A percentile compares a stretch with the other conserved stretches of the same genome.
Evolutionary conservation across 2,329 filamentous ascomycete genomes (phyloP).

Genomic region (Fusarium illudens): DNA sequence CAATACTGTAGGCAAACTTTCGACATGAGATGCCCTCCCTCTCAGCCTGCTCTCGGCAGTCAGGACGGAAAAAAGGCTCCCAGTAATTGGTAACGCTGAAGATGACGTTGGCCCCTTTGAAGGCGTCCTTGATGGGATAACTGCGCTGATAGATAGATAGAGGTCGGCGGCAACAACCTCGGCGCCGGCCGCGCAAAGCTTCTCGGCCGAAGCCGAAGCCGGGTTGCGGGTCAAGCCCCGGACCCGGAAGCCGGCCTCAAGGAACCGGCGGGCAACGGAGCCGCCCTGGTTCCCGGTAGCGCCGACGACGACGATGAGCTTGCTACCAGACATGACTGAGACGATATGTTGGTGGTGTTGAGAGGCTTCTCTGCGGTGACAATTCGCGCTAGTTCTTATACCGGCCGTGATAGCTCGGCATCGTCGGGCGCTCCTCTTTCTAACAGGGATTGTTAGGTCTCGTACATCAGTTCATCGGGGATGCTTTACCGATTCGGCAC

Average conservation of each 20-base stretch:
- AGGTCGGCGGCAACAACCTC: slow-evolving; percentile 57
- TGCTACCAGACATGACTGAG: slow-evolving; percentile 30
- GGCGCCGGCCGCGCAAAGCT: slow-evolving; percentile 52
- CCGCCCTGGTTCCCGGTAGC: slow-evolving; percentile 62
- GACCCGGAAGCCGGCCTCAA: slow-evolving; percentile 53
- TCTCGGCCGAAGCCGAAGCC: slow-evolving; percentile 50
- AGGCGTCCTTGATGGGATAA: slow-evolving; percentile 50
- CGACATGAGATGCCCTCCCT: slow-evolving; percentile 53
- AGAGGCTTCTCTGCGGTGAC: neutral
- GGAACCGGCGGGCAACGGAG: slow-evolving; percentile 60
- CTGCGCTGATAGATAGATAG: too few species aligned
- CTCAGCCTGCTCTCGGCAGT: slow-evolving; percentile 50
- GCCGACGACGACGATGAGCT: slow-evolving; percentile 56
- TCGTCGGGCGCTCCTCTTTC: neutral
- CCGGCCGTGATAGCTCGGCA: neutral
- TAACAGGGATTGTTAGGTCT: neutral
- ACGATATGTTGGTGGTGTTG: neutral
- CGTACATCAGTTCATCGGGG: neutral
- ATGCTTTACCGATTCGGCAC: neutral
- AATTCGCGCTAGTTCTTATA: neutral
- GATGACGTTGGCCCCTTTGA: slow-evolving; percentile 58
- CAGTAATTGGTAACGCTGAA: slow-evolving; percentile 66
- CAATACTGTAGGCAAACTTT: slow-evolving; percentile 57
- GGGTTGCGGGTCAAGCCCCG: slow-evolving; percentile 59
- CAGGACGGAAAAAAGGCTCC: slow-evolving; percentile 58